Percentiles rank a stretch among this genome's conserved stretches.
phyloP scores from a whole-genome alignment of 345 rosid species.

The Microthlaspi erraticum region DNA sequence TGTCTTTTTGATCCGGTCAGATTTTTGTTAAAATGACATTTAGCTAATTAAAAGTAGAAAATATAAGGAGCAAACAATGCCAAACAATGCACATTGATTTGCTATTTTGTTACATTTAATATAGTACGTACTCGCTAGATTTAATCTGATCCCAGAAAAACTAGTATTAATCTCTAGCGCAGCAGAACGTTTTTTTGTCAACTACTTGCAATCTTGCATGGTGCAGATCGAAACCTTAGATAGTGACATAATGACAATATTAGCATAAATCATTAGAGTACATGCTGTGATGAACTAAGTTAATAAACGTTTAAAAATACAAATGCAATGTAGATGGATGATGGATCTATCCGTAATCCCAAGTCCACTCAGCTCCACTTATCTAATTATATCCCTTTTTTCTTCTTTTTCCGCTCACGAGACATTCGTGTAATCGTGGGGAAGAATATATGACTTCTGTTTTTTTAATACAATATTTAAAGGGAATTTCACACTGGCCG shows the following conservation, averaged over 20 bases:
- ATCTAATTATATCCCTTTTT: conserved; percentile 14
- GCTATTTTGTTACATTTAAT: too few species aligned
- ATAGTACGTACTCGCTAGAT: too few species aligned
- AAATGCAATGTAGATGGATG: conserved; percentile 26
- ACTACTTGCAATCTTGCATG: too few species aligned
- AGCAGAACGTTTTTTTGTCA: too few species aligned
- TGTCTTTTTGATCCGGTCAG: too few species aligned
- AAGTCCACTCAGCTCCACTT: conserved; percentile 42
- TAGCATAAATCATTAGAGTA: background rate
- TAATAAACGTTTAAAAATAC: conserved; percentile 10
- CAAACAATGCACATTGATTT: too few species aligned
- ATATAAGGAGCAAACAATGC: too few species aligned
- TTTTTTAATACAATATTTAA: conserved; percentile 23
- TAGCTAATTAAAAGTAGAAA: too few species aligned
- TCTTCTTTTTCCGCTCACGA: conserved; percentile 30
- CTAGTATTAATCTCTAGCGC: too few species aligned
- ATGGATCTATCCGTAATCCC: conserved; percentile 29
- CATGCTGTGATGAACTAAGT: conserved; percentile 9
- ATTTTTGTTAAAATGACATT: too few species aligned
- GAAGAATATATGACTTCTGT: conserved; percentile 41
- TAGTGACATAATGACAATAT: background rate
- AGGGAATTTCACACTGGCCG: conserved; percentile 39
- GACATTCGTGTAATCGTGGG: conserved; percentile 48
- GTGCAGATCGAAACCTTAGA: background rate
- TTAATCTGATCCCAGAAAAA: too few species aligned